A percentile compares a stretch with the other conserved stretches of the same genome.
Evolutionary conservation across 2,329 filamentous ascomycete genomes (phyloP).

Genomic region (Simplicillium sp.): DNA sequence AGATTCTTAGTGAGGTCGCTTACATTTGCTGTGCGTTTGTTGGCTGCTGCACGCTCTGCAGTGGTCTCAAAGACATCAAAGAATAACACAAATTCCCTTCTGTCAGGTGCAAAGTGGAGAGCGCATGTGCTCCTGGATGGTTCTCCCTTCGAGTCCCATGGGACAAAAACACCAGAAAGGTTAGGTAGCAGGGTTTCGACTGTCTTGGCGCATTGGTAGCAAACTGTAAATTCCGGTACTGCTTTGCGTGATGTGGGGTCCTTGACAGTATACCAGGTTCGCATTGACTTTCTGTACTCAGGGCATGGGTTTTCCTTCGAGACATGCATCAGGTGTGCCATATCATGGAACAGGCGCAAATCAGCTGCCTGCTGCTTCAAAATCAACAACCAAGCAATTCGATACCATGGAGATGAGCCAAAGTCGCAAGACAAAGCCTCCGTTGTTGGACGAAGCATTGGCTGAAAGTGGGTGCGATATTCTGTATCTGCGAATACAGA

Average conservation of each 20-base stretch:
- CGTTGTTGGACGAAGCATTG: constrained; percentile 46
- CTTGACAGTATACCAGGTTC: constrained; percentile 67
- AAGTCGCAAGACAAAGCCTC: constrained; percentile 66
- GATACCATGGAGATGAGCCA: constrained; percentile 67
- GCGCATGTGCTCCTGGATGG: constrained; percentile 52
- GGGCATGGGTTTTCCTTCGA: constrained; percentile 47
- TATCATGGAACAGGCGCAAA: constrained; percentile 57
- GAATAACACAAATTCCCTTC: constrained; percentile 47
- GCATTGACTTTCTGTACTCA: constrained; percentile 42
- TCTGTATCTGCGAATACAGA: constrained; percentile 58
- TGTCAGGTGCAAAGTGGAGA: constrained; percentile 48
- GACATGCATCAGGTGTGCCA: constrained; percentile 48
- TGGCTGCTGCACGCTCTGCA: constrained; percentile 39
- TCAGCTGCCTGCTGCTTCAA: constrained; percentile 59
- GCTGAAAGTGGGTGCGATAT: constrained; percentile 56
- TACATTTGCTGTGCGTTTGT: constrained; percentile 42
- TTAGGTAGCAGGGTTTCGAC: constrained; percentile 66
- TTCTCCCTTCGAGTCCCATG: constrained; percentile 34
- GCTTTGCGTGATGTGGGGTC: constrained; percentile 56
- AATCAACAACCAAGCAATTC: constrained; percentile 75
- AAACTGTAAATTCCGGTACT: constrained; percentile 65
- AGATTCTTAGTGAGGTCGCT: constrained; percentile 55
- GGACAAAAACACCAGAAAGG: constrained; percentile 57
- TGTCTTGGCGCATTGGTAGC: constrained; percentile 62
- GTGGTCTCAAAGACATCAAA: constrained; percentile 52